Conservation (phyloP, 2,329 filamentous ascomycete species). For the Arthrinium phaeospermum region DNA sequence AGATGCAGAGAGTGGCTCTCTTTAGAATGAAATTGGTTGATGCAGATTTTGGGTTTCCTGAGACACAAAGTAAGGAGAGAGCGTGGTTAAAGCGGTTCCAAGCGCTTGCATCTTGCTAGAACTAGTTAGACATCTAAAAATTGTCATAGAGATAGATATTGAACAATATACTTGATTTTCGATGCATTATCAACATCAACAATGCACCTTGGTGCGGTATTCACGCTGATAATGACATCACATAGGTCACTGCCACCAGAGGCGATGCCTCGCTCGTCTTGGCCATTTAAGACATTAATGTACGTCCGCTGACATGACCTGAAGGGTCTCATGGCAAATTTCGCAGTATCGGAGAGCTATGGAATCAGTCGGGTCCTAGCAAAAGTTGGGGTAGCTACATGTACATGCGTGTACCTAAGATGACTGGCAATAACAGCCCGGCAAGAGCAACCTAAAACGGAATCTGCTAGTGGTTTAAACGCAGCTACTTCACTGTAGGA, state of each 20-base stretch:
- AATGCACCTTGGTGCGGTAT: neutral
- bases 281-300: too few relatives aligned
- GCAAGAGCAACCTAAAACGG: too few relatives aligned
- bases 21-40: neutral
- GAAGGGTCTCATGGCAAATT: too few relatives aligned
- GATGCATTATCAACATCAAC: neutral
- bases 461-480: neutral
- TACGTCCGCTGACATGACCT: too few relatives aligned
- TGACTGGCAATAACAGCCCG: too few relatives aligned
- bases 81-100: neutral
- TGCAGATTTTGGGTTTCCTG: too few relatives aligned
- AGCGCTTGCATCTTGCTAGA: neutral
- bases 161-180: neutral
- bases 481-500: neutral
- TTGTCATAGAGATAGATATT: neutral
- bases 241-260: neutral
- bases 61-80: neutral
- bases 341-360: too few relatives aligned
- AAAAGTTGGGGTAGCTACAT: too few relatives aligned
- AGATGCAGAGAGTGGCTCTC: slow-evolving; percentile 24
- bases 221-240: too few relatives aligned
- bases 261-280: too few relatives aligned
- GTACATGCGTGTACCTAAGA: too few relatives aligned
- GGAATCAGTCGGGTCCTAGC: too few relatives aligned
- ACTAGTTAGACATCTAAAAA: neutral